Percentiles rank a stretch among this genome's conserved stretches.
Conservation (phyloP, 148 eudicot genomes). For the Chenopodium suecicum region DNA sequence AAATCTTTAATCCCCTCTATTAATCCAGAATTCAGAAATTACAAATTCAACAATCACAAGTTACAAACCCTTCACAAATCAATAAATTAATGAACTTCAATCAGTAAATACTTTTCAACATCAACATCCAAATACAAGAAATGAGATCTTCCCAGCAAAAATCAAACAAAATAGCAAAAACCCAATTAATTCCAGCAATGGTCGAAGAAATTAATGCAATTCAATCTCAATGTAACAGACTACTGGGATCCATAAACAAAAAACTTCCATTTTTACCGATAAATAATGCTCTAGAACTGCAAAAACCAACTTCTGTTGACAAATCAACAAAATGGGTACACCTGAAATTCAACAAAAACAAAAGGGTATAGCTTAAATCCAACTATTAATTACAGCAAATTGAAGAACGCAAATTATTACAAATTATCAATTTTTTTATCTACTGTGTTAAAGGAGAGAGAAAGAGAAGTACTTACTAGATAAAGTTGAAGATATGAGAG, state of each 20-base stretch:
- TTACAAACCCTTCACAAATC: slow-evolving; percentile 18
- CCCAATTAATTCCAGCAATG: not conserved
- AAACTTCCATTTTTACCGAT: not conserved
- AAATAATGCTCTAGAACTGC: not conserved
- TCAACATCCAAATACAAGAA: slow-evolving; percentile 9
- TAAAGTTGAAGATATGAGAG: not conserved
- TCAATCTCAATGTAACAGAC: not conserved
- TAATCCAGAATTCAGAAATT: slow-evolving; percentile 14
- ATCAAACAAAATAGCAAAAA: slow-evolving; percentile 3
- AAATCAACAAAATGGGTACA: slow-evolving; percentile 25
- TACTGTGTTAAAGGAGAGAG: not conserved
- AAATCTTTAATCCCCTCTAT: slow-evolving; percentile 13
- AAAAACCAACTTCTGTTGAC: slow-evolving; percentile 14
- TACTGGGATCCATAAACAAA: slow-evolving; percentile 5
- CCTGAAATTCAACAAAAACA: slow-evolving; percentile 24
- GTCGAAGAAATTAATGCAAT: slow-evolving; percentile 6
- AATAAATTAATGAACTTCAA: slow-evolving; percentile 22
- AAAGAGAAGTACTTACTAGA: slow-evolving; percentile 5
- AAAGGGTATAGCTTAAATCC: slow-evolving; percentile 14
- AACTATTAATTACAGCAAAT: not conserved
- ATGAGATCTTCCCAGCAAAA: slow-evolving; percentile 10
- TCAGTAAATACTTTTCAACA: slow-evolving; percentile 23
- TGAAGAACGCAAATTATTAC: not conserved
- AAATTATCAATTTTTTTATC: not conserved
- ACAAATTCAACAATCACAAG: slow-evolving; percentile 5